Conservation (phyloP, 371 early-diverging fungal species). For the Mortierella sp. region DNA sequence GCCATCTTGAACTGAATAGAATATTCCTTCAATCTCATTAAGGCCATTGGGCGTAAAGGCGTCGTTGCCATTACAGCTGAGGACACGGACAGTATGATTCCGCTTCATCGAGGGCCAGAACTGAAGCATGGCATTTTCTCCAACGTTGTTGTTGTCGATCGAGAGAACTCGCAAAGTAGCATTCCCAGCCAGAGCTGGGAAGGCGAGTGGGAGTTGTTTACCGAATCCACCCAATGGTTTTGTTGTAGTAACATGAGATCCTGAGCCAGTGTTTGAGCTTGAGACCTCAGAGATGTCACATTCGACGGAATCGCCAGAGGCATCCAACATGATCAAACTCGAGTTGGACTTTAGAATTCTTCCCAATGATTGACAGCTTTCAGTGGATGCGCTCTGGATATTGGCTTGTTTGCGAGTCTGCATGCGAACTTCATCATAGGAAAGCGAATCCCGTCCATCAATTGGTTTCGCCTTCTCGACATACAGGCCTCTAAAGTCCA, state of each 20-base stretch:
- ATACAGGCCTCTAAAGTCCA: constrained; percentile 34
- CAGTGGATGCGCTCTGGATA: constrained; percentile 20
- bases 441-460: constrained; percentile 6
- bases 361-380: constrained; percentile 27
- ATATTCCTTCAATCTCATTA: constrained; percentile 20
- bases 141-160: constrained; percentile 33
- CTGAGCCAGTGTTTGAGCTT: neutral
- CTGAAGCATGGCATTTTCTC: constrained; percentile 22
- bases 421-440: constrained; percentile 14
- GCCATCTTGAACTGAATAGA: neutral
- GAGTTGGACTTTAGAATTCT: constrained; percentile 21
- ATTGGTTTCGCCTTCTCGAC: constrained; percentile 5
- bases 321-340: constrained; percentile 27
- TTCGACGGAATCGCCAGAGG: constrained; percentile 15
- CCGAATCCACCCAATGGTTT: constrained; percentile 32
- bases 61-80: constrained; percentile 44
- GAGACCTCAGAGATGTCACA: neutral
- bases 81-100: constrained; percentile 17
- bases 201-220: constrained; percentile 11
- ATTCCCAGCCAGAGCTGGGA: constrained; percentile 33
- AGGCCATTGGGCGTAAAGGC: constrained; percentile 28
- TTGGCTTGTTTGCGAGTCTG: neutral
- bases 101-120: constrained; percentile 21
- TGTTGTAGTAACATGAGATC: no score
- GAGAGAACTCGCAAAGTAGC: constrained; percentile 15